Evolutionary conservation across 345 rosid genomes (phyloP).

Genomic region (Acer yangbiense): DNA sequence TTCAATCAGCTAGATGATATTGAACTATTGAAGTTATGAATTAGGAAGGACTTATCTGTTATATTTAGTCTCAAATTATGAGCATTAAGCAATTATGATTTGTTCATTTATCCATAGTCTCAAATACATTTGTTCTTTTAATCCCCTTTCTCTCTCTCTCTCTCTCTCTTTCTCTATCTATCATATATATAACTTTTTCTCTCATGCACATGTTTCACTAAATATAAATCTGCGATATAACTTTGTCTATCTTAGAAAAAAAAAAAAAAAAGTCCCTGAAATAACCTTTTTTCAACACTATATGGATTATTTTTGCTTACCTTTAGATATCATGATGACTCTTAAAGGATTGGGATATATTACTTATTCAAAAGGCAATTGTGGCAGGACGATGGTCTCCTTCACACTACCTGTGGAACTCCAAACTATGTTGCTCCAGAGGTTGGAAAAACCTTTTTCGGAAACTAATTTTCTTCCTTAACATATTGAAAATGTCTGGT

Average conservation of each 20-base stretch:
- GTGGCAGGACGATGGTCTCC: conserved; percentile 90
- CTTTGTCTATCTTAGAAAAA: neutral
- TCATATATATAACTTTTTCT: neutral
- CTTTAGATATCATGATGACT: neutral
- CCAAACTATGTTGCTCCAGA: conserved; percentile 99
- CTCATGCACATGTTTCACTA: neutral
- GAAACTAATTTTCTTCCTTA: conserved; percentile 1
- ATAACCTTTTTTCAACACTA: neutral
- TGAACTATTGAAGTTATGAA: neutral
- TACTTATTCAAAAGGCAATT: conserved; percentile 24
- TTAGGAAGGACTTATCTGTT: neutral
- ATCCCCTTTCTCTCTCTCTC: neutral
- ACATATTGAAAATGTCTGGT: conserved; percentile 2
- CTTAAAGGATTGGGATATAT: neutral
- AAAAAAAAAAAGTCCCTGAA: neutral
- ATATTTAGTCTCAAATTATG: neutral
- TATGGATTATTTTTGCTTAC: neutral
- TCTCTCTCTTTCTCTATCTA: neutral
- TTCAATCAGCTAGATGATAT: neutral
- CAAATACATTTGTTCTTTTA: neutral
- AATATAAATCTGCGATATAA: neutral
- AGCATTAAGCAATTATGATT: neutral
- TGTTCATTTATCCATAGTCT: neutral
- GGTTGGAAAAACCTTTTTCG: conserved; percentile 45
- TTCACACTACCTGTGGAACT: conserved; percentile 97